phyloP scores from a whole-genome alignment of 2,329 filamentous ascomycete genomes.

The Paraphaeosphaeria sporulosa region DNA sequence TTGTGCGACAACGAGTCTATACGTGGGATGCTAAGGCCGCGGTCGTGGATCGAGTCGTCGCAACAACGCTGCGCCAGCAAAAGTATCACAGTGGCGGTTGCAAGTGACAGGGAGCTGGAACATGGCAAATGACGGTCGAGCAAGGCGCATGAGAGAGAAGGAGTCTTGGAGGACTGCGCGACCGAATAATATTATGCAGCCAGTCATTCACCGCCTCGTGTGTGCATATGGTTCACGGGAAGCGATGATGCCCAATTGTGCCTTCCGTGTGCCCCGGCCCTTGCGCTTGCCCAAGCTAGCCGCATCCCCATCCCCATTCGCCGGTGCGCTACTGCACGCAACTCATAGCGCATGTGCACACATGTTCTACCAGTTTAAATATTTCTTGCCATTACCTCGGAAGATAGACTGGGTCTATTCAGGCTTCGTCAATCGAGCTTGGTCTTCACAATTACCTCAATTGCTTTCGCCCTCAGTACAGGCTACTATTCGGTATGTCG shows the following conservation, averaged over 20 bases:
- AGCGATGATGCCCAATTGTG: conserved; percentile 15
- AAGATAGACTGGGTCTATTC: too few relatives aligned
- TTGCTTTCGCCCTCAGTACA: too few relatives aligned
- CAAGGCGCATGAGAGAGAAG: conserved; percentile 20
- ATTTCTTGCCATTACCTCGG: too few relatives aligned
- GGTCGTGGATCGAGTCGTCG: conserved; percentile 30
- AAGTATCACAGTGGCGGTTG: conserved; percentile 13
- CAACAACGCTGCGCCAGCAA: conserved; percentile 23
- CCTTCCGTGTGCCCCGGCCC: conserved; percentile 9
- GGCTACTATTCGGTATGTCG: too few relatives aligned
- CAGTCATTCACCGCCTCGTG: conserved; percentile 41
- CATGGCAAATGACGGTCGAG: conserved; percentile 33
- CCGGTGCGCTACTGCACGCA: background rate
- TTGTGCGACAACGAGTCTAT: conserved; percentile 44
- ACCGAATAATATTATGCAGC: conserved; percentile 19
- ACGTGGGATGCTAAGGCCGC: conserved; percentile 33
- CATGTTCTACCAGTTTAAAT: too few relatives aligned
- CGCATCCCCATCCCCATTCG: background rate
- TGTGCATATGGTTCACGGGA: conserved; percentile 23
- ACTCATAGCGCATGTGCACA: too few relatives aligned
- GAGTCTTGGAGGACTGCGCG: conserved; percentile 18
- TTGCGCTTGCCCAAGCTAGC: background rate
- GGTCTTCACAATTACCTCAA: too few relatives aligned
- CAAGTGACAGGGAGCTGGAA: conserved; percentile 20
- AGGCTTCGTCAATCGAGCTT: too few relatives aligned